Evolutionary conservation across 768 basidiomycete species (phyloP), one percentile per base, ranked within the genome.

Genomic region (Nevesoporus exiguus): DNA sequence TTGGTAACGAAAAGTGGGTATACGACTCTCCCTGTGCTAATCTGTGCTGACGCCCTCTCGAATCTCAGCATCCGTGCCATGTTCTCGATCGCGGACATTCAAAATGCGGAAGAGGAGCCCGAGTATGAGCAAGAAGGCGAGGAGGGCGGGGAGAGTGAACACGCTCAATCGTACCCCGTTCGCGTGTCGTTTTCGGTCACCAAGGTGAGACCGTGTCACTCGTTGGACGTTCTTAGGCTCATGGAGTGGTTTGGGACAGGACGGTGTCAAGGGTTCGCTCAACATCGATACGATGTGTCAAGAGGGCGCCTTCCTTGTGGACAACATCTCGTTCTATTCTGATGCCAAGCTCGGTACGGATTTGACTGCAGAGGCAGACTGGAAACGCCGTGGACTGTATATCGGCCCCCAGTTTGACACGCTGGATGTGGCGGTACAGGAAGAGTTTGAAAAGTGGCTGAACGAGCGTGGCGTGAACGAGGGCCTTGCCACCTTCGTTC

Each of bases 391-490:
- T 19, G 93, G 90, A 2, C 74, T 90, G 59, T 98, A 97, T 78
- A 84, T 96, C 66, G 96, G 96, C 1, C 96, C 95, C 48, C 85
- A 88, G 76, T 98, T 97, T 64, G 91, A 94, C 54, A 89, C 92
- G 45, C 84, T 98, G 41, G 96, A 98, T 66, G 78, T 85, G 40
- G 68, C 73, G 2, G 83, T 99, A 17, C 96, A 98, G 72, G 88
- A 93, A 60, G 89, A 92, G 70, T 93, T 98, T 67, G 92, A 96
- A 66, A 80, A 81, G 66, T 98, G 80, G 80, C 73, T 99, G 52
- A 80, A 84, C 59, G 95, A 98, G 76, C 86, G 96, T 50, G 95
- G 93, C 8, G 80, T 99, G 62, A 84, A 92, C 69, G 88, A 91
- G 64, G 73, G 66, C 34, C 76, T 95, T 41, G 96, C 94, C 0